A percentile compares a stretch with the other conserved stretches of the same genome.
Conservation (phyloP, 768 basidiomycete genomes). For the Russula olivacea region DNA sequence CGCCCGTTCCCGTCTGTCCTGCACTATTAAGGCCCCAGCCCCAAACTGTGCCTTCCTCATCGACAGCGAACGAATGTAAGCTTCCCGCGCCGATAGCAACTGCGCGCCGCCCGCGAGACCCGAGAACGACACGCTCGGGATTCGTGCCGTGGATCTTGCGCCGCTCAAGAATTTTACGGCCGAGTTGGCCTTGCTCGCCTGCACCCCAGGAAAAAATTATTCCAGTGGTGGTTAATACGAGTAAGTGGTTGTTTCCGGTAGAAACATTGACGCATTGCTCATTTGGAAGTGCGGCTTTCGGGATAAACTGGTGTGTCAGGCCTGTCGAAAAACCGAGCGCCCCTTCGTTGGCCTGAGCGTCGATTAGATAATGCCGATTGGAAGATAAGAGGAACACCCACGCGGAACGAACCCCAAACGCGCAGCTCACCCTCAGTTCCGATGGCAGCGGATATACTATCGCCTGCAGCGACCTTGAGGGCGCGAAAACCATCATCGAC, state of each 20-base stretch:
- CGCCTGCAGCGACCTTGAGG: conserved; percentile 76
- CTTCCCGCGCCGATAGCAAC: conserved; percentile 73
- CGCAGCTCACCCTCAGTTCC: conserved; percentile 73
- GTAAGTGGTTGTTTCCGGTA: conserved; percentile 82
- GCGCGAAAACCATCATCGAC: conserved; percentile 79
- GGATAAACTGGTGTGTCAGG: conserved; percentile 59
- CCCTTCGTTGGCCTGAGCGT: conserved; percentile 61
- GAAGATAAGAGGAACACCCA: conserved; percentile 36
- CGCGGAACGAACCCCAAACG: conserved; percentile 88
- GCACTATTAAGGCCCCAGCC: conserved; percentile 94
- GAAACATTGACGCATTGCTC: conserved; percentile 73
- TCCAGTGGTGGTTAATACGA: conserved; percentile 85
- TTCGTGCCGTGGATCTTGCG: conserved; percentile 84
- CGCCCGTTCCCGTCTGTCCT: conserved; percentile 71
- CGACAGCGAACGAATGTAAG: conserved; percentile 88
- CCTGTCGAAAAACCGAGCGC: conserved; percentile 77
- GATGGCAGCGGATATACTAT: conserved; percentile 82
- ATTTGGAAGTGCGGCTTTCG: conserved; percentile 51
- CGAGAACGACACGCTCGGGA: conserved; percentile 81
- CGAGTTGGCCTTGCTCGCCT: conserved; percentile 86
- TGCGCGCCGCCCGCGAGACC: conserved; percentile 55
- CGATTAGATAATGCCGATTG: conserved; percentile 6
- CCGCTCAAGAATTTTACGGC: conserved; percentile 82
- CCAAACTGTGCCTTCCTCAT: conserved; percentile 77
- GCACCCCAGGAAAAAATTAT: conserved; percentile 87